phyloP scores from a whole-genome alignment of 768 basidiomycete genomes.

The Phlegmacium glaucopus region DNA sequence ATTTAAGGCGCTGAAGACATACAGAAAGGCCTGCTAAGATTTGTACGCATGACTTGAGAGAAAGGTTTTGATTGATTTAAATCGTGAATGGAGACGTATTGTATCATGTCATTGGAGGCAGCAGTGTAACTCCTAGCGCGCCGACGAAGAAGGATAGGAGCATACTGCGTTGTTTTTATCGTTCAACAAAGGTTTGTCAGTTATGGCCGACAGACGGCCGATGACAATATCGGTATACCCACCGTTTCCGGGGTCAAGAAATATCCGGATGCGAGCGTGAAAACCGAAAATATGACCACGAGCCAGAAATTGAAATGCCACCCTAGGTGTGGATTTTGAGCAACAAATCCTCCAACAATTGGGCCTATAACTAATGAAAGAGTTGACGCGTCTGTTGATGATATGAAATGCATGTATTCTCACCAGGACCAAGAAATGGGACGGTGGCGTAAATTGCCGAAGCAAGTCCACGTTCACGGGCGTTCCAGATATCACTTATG shows the following conservation, averaged over 20 bases:
- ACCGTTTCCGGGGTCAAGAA: slow-evolving; percentile 58
- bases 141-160: slow-evolving; percentile 55
- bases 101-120: slow-evolving; percentile 34
- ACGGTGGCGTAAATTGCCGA: slow-evolving; percentile 56
- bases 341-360: slow-evolving; percentile 64
- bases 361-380: slow-evolving; percentile 52
- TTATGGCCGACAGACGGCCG: neutral
- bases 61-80: slow-evolving; percentile 39
- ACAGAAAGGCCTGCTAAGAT: slow-evolving; percentile 57
- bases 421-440: slow-evolving; percentile 57
- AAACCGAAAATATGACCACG: slow-evolving; percentile 49
- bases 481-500: slow-evolving; percentile 57
- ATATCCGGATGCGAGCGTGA: slow-evolving; percentile 43
- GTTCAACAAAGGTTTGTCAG: neutral
- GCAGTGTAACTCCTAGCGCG: slow-evolving; percentile 43
- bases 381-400: neutral
- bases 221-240: slow-evolving; percentile 9
- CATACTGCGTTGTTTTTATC: slow-evolving; percentile 38
- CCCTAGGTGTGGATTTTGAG: slow-evolving; percentile 40
- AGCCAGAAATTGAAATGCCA: slow-evolving; percentile 70
- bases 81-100: slow-evolving; percentile 53
- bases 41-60: slow-evolving; percentile 39
- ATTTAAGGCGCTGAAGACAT: slow-evolving; percentile 13
- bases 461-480: slow-evolving; percentile 58
- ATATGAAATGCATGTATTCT: slow-evolving; percentile 2